Base-by-base conservation (phyloP, 1,139 yeast genomes). In the Lodderomyces orthopsilosis region DNA sequence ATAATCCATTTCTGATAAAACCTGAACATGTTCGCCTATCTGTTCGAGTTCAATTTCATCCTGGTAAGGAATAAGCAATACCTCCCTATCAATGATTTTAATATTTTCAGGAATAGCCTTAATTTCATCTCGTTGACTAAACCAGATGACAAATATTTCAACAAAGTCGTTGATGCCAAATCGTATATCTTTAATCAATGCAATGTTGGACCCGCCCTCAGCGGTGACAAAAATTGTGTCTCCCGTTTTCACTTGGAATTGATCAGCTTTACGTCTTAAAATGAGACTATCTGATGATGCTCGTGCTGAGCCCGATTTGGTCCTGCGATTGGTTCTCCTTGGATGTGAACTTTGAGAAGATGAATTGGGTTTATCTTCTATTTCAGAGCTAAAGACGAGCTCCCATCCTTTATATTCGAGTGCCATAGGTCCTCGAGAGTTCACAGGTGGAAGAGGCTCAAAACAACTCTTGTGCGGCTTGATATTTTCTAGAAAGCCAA, bases 21-120 rank as follows among this genome's bases (percentile, higher is more conserved):
- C 67, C n/a, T 53, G 59, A 19, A 66, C 73, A 42, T 60, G 62
- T 12, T 56, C 61, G 2, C 66, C 47, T 6, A 73, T 61, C 30
- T 64, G 62, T 0, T 44, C 40, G 10, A 72, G 49, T n/a, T 51
- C 47, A 4, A 75, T 53, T 35, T 66, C 67, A 9, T 62, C 68
- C 26, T 57, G 41, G 30, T 65, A 61, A 0, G 79, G 65, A 1
- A 80, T 68, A 14, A 77, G 48, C 42, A 74, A 70, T 9, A 77
- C 44, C 51, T 77, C 81, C 48, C 68, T 62, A 13, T 43, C 22
- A 13, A 37, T 27, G 8, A 27, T 27, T n/a, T 36, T 33, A 3
- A 46, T 23, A n/a, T 35, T 37, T 12, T 30, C 28, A 4, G 44
- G 45, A 4, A 41, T 49, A 2, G 43, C 24, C 6, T 55, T 61